These are phyloP conservation scores for Ilyonectria destructans DNA, from an alignment of 2,329 filamentous ascomycete genomes.

Conservation along the genomic window DNA sequence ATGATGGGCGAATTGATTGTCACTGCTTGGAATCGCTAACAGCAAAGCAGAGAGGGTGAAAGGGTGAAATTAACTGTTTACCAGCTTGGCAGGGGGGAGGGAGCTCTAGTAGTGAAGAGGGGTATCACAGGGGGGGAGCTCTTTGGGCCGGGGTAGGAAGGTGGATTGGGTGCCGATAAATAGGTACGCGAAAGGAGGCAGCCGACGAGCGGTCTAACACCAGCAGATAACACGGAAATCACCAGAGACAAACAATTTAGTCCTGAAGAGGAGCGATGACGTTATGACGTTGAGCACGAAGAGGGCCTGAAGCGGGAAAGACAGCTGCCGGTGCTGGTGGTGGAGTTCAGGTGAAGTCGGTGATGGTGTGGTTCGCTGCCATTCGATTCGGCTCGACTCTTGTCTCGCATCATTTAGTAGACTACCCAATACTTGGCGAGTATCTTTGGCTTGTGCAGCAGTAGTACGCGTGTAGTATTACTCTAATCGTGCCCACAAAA, in stretches of 20 bases:
- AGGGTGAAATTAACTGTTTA: slow-evolving; percentile 31
- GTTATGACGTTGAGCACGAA: slow-evolving; percentile 28
- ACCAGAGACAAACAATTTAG: not conserved
- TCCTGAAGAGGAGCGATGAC: slow-evolving; percentile 19
- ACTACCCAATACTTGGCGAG: not conserved
- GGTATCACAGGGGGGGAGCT: slow-evolving; percentile 37
- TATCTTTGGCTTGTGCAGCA: not conserved
- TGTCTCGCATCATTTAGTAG: slow-evolving; percentile 8
- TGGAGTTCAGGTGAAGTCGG: slow-evolving; percentile 28
- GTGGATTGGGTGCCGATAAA: slow-evolving; percentile 14
- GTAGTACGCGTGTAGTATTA: not conserved
- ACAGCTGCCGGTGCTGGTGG: slow-evolving; percentile 7
- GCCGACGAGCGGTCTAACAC: not conserved
- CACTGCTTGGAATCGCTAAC: slow-evolving; percentile 6
- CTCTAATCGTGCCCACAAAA: slow-evolving; percentile 1
- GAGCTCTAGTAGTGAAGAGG: slow-evolving; percentile 37
- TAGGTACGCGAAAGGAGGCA: not conserved
- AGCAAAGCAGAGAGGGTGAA: slow-evolving; percentile 11
- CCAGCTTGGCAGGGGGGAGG: slow-evolving; percentile 26
- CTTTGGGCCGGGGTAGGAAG: slow-evolving; percentile 27
- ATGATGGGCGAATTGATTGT: slow-evolving; percentile 37
- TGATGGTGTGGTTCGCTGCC: slow-evolving; percentile 24
- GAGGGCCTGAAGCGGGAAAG: slow-evolving; percentile 8
- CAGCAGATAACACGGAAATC: not conserved
- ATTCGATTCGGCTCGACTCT: slow-evolving; percentile 7